Evolutionary conservation across 768 basidiomycete genomes (phyloP).

Genomic region (Crucibulum laeve): DNA sequence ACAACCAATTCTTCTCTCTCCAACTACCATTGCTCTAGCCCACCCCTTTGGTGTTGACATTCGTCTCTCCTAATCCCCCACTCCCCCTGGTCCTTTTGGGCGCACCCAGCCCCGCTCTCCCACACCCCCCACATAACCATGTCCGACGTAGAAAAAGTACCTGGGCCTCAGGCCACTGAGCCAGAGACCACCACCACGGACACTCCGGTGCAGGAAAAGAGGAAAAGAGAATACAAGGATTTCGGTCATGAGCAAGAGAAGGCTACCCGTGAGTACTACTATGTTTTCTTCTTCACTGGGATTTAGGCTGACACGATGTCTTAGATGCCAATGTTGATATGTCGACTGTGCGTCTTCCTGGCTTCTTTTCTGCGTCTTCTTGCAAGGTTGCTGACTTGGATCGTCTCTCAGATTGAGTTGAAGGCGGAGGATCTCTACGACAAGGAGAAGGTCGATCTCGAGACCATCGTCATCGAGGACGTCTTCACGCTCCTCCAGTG

Average conservation of each 20-base stretch:
- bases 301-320: conserved; percentile 10
- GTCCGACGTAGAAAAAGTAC: conserved; percentile 44
- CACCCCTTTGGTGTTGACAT: conserved; percentile 4
- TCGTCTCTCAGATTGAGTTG: conserved; percentile 61
- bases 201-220: conserved; percentile 29
- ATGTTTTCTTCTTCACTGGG: conserved; percentile 7
- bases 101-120: conserved; percentile 4
- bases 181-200: conserved; percentile 19
- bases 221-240: conserved; percentile 84
- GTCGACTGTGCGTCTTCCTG: conserved; percentile 45
- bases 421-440: conserved; percentile 93
- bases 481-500: conserved; percentile 95
- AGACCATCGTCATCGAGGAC: conserved; percentile 93
- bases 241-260: conserved; percentile 70
- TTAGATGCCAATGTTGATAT: conserved; percentile 84
- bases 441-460: conserved; percentile 98
- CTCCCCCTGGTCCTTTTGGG: conserved; percentile 4
- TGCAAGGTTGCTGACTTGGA: neutral
- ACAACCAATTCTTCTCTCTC: conserved; percentile 6
- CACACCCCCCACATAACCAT: conserved; percentile 8
- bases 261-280: conserved; percentile 52
- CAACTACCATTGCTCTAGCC: conserved; percentile 4
- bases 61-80: conserved; percentile 1
- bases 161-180: conserved; percentile 49
- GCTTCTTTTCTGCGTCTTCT: neutral